Evolutionary conservation across 805 yeast species (phyloP).

Genomic region (Hanseniaspora hatyaiensis): DNA sequence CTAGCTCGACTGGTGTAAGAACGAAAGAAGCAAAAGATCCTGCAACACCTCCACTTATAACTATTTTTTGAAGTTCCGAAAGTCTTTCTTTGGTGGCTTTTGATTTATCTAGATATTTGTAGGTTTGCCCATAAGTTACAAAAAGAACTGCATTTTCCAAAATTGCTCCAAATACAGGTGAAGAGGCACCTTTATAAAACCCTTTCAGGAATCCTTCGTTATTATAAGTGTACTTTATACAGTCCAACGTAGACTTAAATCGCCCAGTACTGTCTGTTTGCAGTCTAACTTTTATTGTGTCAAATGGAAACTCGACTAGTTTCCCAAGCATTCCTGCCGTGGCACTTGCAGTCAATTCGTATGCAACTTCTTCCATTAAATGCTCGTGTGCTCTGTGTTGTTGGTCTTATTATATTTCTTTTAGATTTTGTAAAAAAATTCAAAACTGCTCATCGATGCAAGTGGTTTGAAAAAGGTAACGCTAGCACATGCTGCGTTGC

Average conservation of each 20-base stretch:
- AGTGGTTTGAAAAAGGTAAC: too few species aligned
- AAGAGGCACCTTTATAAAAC: slow-evolving; percentile 63
- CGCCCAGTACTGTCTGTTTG: slow-evolving; percentile 58
- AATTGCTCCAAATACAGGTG: slow-evolving; percentile 85
- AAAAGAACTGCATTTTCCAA: slow-evolving; percentile 76
- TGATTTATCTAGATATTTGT: slow-evolving; percentile 23
- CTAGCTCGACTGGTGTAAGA: slow-evolving; percentile 81
- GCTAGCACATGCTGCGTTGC: too few species aligned
- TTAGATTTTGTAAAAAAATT: too few species aligned
- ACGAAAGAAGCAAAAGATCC: slow-evolving; percentile 76
- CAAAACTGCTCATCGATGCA: too few species aligned
- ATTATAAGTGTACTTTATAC: slow-evolving; percentile 48
- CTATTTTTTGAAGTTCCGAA: slow-evolving; percentile 27
- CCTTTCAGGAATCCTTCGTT: slow-evolving; percentile 64
- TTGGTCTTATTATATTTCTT: too few species aligned
- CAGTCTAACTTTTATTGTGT: slow-evolving; percentile 78
- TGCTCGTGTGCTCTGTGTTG: slow-evolving; percentile 2
- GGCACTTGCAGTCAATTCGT: slow-evolving; percentile 26
- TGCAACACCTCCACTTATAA: slow-evolving; percentile 66
- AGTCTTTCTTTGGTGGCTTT: slow-evolving; percentile 7
- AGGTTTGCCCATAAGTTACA: slow-evolving; percentile 45
- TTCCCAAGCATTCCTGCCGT: slow-evolving; percentile 74
- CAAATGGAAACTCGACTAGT: slow-evolving; percentile 81
- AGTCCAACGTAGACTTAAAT: slow-evolving; percentile 50
- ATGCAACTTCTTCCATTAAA: slow-evolving; percentile 28